phyloP scores from a whole-genome alignment of 768 basidiomycete genomes.

The Agaricus sinodeliciosus region DNA sequence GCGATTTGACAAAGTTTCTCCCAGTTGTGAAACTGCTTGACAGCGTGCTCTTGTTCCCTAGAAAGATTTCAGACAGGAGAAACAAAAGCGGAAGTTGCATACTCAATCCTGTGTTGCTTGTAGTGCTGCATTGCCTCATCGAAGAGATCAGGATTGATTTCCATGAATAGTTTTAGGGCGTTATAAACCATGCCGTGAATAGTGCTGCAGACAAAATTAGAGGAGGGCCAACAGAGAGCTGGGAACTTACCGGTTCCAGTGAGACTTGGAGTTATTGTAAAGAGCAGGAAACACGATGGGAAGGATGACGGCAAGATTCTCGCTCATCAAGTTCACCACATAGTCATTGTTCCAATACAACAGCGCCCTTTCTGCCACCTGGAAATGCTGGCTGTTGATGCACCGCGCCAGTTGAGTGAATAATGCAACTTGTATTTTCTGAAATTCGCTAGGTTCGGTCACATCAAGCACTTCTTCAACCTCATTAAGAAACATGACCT shows the following conservation, averaged over 20 bases:
- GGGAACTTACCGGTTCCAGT: slow-evolving; percentile 90
- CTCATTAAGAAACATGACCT: slow-evolving; percentile 99
- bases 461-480: slow-evolving; percentile 99
- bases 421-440: slow-evolving; percentile 87
- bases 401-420: slow-evolving; percentile 95
- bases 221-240: slow-evolving; percentile 1
- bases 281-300: slow-evolving; percentile 97
- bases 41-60: slow-evolving; percentile 85
- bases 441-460: slow-evolving; percentile 93
- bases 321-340: slow-evolving; percentile 98
- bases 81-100: slow-evolving; percentile 24
- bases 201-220: slow-evolving; percentile 47
- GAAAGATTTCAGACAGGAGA: not conserved
- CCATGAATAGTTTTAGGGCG: slow-evolving; percentile 97
- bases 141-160: slow-evolving; percentile 95
- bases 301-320: slow-evolving; percentile 81
- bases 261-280: slow-evolving; percentile 92
- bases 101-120: slow-evolving; percentile 84
- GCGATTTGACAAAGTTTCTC: slow-evolving; percentile 76
- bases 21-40: slow-evolving; percentile 87
- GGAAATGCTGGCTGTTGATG: slow-evolving; percentile 99
- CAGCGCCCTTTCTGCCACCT: slow-evolving; percentile 94
- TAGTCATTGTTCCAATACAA: slow-evolving; percentile 99
- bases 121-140: slow-evolving; percentile 92
- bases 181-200: slow-evolving; percentile 99